Conservation (phyloP, 148 eudicot genomes). For the Arctostaphylos glauca region DNA sequence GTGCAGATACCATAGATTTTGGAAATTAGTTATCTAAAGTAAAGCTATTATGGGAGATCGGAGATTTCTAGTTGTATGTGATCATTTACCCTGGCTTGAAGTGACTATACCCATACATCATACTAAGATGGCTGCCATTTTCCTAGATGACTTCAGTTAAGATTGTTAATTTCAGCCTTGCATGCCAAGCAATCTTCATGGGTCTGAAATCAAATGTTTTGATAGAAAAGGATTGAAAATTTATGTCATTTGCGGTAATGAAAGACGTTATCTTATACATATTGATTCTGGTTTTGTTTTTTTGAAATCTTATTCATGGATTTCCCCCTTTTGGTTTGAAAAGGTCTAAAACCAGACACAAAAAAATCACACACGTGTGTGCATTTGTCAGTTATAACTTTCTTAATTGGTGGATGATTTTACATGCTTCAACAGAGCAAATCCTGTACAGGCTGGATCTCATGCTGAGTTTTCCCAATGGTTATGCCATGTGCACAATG, state of each 20-base stretch:
- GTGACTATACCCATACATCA: background rate
- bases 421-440: conserved; percentile 42
- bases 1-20: background rate
- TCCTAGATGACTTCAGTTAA: background rate
- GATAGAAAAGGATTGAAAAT: background rate
- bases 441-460: conserved; percentile 86
- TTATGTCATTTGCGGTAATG: background rate
- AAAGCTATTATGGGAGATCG: background rate
- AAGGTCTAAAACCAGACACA: too few relatives aligned
- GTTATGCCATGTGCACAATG: conserved; percentile 86
- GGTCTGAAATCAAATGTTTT: background rate
- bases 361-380: too few relatives aligned
- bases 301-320: background rate
- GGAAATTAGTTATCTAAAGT: background rate
- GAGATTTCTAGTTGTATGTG: background rate
- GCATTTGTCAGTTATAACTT: background rate
- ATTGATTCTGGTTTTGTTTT: background rate
- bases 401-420: background rate
- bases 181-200: background rate
- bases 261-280: background rate
- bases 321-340: background rate
- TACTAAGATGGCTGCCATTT: background rate
- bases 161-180: background rate
- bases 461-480: conserved; percentile 86
- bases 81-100: background rate